Evolutionary conservation across 2,329 filamentous ascomycete genomes (phyloP).

Genomic region (Metarhizium robertsii): DNA sequence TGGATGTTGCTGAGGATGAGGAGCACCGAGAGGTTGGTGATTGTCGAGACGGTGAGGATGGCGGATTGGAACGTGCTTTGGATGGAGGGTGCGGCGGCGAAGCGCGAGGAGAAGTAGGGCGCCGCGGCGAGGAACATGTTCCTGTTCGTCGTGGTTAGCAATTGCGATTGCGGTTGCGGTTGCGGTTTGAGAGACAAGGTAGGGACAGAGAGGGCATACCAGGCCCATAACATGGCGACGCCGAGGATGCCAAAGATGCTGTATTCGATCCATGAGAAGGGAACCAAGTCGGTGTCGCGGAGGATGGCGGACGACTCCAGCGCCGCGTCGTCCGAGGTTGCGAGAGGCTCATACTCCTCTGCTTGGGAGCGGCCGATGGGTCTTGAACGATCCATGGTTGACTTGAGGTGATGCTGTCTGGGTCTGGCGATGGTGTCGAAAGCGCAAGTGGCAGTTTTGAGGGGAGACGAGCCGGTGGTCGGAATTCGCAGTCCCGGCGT

Average conservation of each 20-base stretch:
- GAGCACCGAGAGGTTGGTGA: conserved; percentile 71
- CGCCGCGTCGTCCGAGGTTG: conserved; percentile 15
- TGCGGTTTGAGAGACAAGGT: not conserved
- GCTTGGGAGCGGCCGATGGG: conserved; percentile 11
- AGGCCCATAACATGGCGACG: conserved; percentile 94
- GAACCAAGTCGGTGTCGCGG: conserved; percentile 29
- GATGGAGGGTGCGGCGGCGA: conserved; percentile 61
- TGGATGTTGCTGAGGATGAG: conserved; percentile 73
- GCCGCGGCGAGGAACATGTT: conserved; percentile 98
- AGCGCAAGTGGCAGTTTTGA: too few relatives aligned
- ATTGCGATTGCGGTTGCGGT: not conserved
- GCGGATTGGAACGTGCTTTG: conserved; percentile 79
- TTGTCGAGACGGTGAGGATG: conserved; percentile 76
- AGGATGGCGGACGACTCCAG: conserved; percentile 17
- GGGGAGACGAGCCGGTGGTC: too few relatives aligned
- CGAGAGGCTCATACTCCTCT: conserved; percentile 24
- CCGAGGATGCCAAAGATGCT: conserved; percentile 76
- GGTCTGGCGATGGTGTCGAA: not conserved
- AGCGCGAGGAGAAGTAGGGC: conserved; percentile 83
- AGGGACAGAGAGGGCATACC: conserved; percentile 43
- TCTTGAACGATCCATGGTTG: conserved; percentile 18
- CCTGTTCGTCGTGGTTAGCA: conserved; percentile 37
- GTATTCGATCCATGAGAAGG: conserved; percentile 84
- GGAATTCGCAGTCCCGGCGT: too few relatives aligned
- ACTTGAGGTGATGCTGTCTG: not conserved